A percentile compares a stretch with the other conserved stretches of the same genome.
These are phyloP conservation scores for Hanseniaspora occidentalis DNA, from an alignment of 805 yeast species.

Conservation along the genomic window DNA sequence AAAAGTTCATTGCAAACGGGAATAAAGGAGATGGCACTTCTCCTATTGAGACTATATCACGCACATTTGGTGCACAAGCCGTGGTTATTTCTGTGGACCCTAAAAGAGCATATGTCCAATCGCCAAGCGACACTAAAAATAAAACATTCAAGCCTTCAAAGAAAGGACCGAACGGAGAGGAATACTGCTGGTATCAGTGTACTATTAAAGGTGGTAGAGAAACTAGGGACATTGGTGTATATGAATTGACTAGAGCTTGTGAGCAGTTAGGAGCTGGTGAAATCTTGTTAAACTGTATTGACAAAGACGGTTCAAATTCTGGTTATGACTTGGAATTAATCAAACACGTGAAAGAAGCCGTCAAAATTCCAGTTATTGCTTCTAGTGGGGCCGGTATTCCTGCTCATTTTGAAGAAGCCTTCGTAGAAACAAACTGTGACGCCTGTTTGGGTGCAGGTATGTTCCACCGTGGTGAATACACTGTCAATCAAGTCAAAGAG, in stretches of 20 bases:
- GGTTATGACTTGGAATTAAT: constrained; percentile 88
- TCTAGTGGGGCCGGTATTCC: constrained; percentile 97
- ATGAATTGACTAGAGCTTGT: constrained; percentile 77
- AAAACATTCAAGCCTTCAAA: constrained; percentile 51
- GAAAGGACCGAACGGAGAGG: constrained; percentile 83
- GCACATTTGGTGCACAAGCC: constrained; percentile 91
- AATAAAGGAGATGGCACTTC: constrained; percentile 53
- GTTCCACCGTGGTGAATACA: constrained; percentile 92
- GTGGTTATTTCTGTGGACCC: constrained; percentile 99
- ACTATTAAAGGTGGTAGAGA: constrained; percentile 97
- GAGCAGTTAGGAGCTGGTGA: constrained; percentile 96
- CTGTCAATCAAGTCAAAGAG: constrained; percentile 71
- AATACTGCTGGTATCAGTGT: constrained; percentile 86
- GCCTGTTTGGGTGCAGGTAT: constrained; percentile 99
- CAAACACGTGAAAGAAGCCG: constrained; percentile 61
- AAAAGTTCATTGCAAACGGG: constrained; percentile 53
- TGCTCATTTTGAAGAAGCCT: constrained; percentile 79
- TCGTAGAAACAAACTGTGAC: constrained; percentile 68
- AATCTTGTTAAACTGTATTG: constrained; percentile 83
- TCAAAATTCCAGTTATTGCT: constrained; percentile 87
- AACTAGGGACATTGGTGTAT: constrained; percentile 78
- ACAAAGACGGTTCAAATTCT: constrained; percentile 91
- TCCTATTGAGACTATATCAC: constrained; percentile 88
- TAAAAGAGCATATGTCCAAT: constrained; percentile 62
- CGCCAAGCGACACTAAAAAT: constrained; percentile 39